phyloP scores from a whole-genome alignment of 2,329 filamentous ascomycete species.

The Phyllosticta capitalensis region DNA sequence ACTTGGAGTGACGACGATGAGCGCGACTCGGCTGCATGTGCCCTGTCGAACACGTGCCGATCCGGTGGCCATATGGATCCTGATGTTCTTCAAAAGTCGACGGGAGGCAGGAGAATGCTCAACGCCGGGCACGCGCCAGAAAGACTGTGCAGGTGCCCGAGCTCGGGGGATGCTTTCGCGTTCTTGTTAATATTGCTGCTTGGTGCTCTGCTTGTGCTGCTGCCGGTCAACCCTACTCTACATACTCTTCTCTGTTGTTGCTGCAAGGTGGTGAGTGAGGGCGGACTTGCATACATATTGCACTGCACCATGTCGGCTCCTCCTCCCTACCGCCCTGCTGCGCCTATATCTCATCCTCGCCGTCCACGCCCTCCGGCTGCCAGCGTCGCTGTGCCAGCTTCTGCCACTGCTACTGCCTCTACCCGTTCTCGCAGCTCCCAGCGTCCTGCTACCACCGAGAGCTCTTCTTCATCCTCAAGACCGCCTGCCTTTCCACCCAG shows the following conservation, averaged over 20 bases:
- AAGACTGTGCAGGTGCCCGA: neutral
- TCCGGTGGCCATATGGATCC: too few species aligned
- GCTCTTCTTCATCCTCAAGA: neutral
- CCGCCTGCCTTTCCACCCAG: neutral
- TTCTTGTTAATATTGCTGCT: neutral
- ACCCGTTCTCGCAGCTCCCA: conserved; percentile 3
- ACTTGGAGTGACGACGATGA: too few species aligned
- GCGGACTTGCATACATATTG: neutral
- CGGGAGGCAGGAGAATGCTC: neutral
- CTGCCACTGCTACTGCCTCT: neutral
- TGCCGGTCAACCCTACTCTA: neutral
- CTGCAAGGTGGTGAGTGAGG: neutral
- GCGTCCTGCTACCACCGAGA: conserved; percentile 5
- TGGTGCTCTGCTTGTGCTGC: neutral
- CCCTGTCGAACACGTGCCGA: too few species aligned
- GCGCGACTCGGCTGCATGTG: neutral
- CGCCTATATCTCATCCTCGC: neutral
- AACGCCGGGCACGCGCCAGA: neutral
- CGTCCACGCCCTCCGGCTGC: neutral
- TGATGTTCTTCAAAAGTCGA: too few species aligned
- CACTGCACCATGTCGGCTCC: conserved; percentile 4
- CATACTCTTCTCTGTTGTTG: neutral
- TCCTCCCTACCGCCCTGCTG: conserved; percentile 3
- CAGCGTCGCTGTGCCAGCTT: neutral
- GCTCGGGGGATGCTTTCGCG: neutral